Conservation (phyloP, 2,329 filamentous ascomycete species). For the Hymenoscyphus repandus region DNA sequence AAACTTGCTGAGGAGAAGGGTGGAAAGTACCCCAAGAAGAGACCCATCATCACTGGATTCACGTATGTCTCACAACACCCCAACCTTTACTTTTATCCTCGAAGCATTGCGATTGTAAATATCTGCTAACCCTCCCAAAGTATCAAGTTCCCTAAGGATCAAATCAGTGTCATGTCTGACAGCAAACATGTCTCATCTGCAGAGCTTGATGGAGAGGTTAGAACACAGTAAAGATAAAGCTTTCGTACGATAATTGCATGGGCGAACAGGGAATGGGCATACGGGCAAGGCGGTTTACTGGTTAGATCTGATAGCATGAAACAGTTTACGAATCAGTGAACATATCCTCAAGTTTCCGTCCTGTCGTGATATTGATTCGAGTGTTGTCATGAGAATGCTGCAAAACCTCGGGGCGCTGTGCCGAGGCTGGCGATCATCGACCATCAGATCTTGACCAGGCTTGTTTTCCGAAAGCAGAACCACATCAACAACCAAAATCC, state of each 20-base stretch:
- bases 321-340: no score
- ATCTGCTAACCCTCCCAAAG: conserved; percentile 54
- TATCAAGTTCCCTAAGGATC: conserved; percentile 65
- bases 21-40: conserved; percentile 79
- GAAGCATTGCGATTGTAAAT: background rate
- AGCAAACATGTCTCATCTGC: conserved; percentile 69
- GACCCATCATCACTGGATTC: conserved; percentile 85
- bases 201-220: conserved; percentile 68
- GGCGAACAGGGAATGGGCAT: background rate
- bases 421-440: background rate
- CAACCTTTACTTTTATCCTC: background rate
- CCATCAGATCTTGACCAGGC: background rate
- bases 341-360: no score
- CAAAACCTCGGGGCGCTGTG: background rate
- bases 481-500: background rate
- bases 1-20: conserved; percentile 68
- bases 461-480: background rate
- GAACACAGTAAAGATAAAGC: conserved; percentile 56
- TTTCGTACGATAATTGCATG: background rate
- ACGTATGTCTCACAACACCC: conserved; percentile 54
- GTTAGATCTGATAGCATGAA: no score
- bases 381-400: background rate
- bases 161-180: conserved; percentile 58
- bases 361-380: background rate
- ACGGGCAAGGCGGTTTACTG: background rate